Evolutionary conservation across 2,329 filamentous ascomycete genomes (phyloP).

Genomic region (Pyrenophora tritici-repentis): DNA sequence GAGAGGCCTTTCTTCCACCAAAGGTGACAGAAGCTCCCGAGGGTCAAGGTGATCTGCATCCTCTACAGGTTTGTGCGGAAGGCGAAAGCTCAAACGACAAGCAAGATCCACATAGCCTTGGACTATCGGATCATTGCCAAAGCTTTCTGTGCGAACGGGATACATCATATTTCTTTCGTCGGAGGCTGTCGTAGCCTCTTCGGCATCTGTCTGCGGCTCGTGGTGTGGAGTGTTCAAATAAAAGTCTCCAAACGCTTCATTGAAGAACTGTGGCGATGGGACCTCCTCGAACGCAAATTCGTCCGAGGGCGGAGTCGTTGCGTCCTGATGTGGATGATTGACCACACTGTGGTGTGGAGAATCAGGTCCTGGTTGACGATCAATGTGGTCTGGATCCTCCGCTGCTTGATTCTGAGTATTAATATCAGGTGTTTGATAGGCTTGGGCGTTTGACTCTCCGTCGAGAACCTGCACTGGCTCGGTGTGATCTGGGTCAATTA

Average conservation of each 20-base stretch:
- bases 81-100: not conserved
- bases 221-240: not conserved
- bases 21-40: not conserved
- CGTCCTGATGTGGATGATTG: slow-evolving; percentile 1
- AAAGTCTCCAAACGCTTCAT: slow-evolving; percentile 2
- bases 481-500: not conserved
- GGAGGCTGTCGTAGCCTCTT: not conserved
- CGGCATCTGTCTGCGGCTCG: not conserved
- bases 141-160: not conserved
- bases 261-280: not conserved
- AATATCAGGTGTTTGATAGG: not conserved
- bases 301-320: not conserved
- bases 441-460: not conserved
- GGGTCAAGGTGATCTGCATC: not conserved
- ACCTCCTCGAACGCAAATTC: not conserved
- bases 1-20: slow-evolving; percentile 2
- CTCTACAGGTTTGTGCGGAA: slow-evolving; percentile 4
- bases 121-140: not conserved
- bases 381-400: not conserved
- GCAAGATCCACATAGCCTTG: slow-evolving; percentile 5
- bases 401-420: not conserved
- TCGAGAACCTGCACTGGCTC: not conserved
- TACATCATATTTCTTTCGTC: not conserved
- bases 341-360: not conserved
- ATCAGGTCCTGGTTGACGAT: not conserved